Percentiles rank a stretch among this genome's conserved stretches.
These are phyloP conservation scores for Sphagnum fallax DNA, from an alignment of 228 moss, liverwort and hornwort genomes.

Conservation along the genomic window DNA sequence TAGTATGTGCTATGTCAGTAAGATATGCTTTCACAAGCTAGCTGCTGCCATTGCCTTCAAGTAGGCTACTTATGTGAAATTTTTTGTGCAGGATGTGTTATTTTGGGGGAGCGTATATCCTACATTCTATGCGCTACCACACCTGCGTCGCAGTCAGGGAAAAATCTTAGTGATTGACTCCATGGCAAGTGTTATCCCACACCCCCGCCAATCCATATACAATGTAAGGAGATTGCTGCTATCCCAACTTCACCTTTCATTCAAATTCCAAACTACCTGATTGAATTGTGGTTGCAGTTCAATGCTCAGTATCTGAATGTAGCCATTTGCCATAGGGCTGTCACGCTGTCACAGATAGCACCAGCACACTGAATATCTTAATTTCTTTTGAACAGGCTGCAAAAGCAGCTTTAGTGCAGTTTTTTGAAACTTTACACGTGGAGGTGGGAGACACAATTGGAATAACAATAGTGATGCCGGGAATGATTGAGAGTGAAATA, in stretches of 20 bases:
- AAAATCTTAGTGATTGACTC: constrained; percentile 44
- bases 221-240: constrained; percentile 20
- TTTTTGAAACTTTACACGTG: constrained; percentile 42
- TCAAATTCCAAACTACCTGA: too few species aligned
- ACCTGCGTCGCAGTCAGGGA: constrained; percentile 27
- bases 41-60: too few species aligned
- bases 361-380: too few species aligned
- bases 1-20: too few species aligned
- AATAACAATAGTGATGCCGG: constrained; percentile 42
- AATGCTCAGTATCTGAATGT: too few species aligned
- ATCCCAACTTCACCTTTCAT: too few species aligned
- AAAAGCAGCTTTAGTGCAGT: constrained; percentile 26
- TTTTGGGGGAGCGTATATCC: constrained; percentile 42
- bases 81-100: constrained; percentile 18
- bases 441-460: constrained; percentile 30
- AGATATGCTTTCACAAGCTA: too few species aligned
- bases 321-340: too few species aligned
- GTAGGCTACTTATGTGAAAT: too few species aligned
- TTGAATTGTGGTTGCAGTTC: too few species aligned
- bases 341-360: too few species aligned
- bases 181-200: constrained; percentile 29
- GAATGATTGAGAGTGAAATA: constrained; percentile 40
- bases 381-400: constrained; percentile 13
- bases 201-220: constrained; percentile 32
- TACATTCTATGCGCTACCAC: constrained; percentile 34